phyloP scores from a whole-genome alignment of 2,329 filamentous ascomycete species.

The Ophiostoma fasciatum region DNA sequence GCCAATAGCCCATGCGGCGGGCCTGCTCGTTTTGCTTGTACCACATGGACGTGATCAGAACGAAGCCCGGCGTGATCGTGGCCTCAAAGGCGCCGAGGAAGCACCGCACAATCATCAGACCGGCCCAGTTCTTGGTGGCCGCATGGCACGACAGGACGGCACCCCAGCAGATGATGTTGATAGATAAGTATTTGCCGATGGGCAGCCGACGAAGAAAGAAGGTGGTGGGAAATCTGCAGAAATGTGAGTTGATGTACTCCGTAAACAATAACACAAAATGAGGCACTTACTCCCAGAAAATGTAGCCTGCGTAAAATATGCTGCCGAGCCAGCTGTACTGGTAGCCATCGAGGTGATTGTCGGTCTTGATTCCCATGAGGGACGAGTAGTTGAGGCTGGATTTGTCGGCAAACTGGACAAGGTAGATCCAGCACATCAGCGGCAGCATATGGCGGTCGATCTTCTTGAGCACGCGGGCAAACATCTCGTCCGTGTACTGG shows the following conservation, averaged over 20 bases:
- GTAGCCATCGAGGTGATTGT: slow-evolving; percentile 21
- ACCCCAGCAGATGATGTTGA: slow-evolving; percentile 23
- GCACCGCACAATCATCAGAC: slow-evolving; percentile 39
- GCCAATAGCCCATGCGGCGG: not conserved
- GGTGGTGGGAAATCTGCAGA: too few species aligned
- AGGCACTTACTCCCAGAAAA: slow-evolving; percentile 17
- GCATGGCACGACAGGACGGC: slow-evolving; percentile 31
- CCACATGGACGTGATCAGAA: slow-evolving; percentile 52
- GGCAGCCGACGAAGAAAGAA: slow-evolving; percentile 4
- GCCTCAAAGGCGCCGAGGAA: slow-evolving; percentile 52
- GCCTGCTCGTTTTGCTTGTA: slow-evolving; percentile 43
- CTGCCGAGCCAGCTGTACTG: slow-evolving; percentile 31
- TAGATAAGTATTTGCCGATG: slow-evolving; percentile 9
- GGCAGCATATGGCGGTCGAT: slow-evolving; percentile 49
- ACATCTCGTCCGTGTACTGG: not conserved
- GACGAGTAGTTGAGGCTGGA: slow-evolving; percentile 34
- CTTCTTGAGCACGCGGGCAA: slow-evolving; percentile 33
- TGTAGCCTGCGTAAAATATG: slow-evolving; percentile 28
- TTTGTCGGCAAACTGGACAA: slow-evolving; percentile 48
- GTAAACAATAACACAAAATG: too few species aligned
- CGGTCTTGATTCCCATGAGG: slow-evolving; percentile 19
- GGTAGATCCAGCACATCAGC: slow-evolving; percentile 32
- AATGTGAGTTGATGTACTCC: too few species aligned
- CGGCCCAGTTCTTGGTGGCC: slow-evolving; percentile 37
- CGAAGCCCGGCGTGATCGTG: slow-evolving; percentile 30